Base-by-base conservation (phyloP, 441 rosid species). In the Pelargonium cotyledonis region DNA sequence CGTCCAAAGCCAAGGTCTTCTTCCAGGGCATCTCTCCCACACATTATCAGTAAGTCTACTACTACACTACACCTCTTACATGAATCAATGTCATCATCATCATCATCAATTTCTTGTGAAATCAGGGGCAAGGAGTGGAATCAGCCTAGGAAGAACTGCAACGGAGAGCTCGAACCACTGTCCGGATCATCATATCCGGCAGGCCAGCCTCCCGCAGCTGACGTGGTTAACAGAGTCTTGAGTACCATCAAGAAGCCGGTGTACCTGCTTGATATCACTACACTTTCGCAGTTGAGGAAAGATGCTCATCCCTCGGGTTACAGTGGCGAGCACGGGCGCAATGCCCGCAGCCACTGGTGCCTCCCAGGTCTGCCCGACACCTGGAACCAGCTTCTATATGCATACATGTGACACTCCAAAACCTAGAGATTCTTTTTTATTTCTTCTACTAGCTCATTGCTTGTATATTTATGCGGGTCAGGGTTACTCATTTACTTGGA, bases 11-110 rank as follows among this genome's bases (percentile, higher is more conserved):
- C 65, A 65, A 72, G 69, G 90, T 86, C 70, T 82, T 83, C 84
- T 86, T 86, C 81, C 93, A 88, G 75, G 90, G 89, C 71, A 83
- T 88, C 72, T 88, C 93, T 71, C 93, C 93, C 29, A 88, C 90
- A 57, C 93, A 88, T 71, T 88, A 86, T 38, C 67, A 16, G 93
- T 88, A 72, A 84, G 90, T 80, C 66, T 23, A 31, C 18, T 21
- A 21, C 23, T 21, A 1, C 23, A 21, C 23, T 21, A 21, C 23
- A 21, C 23, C 23, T 21, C 23, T 21, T 21, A 21, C 23, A 21
- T 21, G 23, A 21, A 21, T 21, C 23, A 21, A 21, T 21, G 23
- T 21, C 23, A 21, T 31, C 41, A 29, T 6, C 2, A 15, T 58
- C 44, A 69, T 41, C 43, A 61, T 19, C 40, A 4, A 40, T 26